These are phyloP conservation scores for Lagenidium giganteum DNA, from an alignment of 352 stramenopile genomes.

Conservation along the genomic window DNA sequence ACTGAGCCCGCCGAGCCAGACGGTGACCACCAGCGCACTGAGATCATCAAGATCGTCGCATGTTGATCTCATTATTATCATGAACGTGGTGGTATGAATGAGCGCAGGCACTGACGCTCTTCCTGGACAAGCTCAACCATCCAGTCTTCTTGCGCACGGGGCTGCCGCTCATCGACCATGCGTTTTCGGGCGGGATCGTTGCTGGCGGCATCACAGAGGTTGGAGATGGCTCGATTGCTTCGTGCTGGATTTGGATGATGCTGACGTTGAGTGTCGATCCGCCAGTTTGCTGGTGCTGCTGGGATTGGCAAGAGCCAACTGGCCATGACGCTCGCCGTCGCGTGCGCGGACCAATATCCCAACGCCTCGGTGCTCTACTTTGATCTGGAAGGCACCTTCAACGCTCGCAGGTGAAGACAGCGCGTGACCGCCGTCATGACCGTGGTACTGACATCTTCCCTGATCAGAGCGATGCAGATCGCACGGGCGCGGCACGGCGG, in stretches of 20 bases:
- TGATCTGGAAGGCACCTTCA: slow-evolving; percentile 71
- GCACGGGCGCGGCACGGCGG: slow-evolving; percentile 2
- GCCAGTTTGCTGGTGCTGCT: slow-evolving; percentile 69
- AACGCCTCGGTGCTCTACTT: slow-evolving; percentile 57
- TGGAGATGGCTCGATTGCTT: background rate
- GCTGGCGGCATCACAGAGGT: slow-evolving; percentile 52
- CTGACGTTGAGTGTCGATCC: too few relatives aligned
- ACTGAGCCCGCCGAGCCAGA: slow-evolving; percentile 33
- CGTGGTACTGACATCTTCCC: background rate
- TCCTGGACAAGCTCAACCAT: slow-evolving; percentile 63
- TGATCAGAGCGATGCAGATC: slow-evolving; percentile 8
- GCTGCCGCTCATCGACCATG: slow-evolving; percentile 50
- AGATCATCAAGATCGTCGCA: too few relatives aligned
- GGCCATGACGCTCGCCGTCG: slow-evolving; percentile 68
- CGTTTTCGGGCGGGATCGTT: slow-evolving; percentile 58
- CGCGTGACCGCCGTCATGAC: slow-evolving; percentile 3
- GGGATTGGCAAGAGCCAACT: slow-evolving; percentile 76
- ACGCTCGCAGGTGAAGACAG: slow-evolving; percentile 64
- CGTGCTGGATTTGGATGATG: background rate
- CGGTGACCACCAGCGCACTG: slow-evolving; percentile 19
- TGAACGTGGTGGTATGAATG: background rate
- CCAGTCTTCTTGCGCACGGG: slow-evolving; percentile 61
- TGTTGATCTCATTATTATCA: background rate
- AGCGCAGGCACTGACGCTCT: slow-evolving; percentile 68
- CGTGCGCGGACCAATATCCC: slow-evolving; percentile 60